Conservation (phyloP, 805 yeast species). For the Barnettozyma populi region DNA sequence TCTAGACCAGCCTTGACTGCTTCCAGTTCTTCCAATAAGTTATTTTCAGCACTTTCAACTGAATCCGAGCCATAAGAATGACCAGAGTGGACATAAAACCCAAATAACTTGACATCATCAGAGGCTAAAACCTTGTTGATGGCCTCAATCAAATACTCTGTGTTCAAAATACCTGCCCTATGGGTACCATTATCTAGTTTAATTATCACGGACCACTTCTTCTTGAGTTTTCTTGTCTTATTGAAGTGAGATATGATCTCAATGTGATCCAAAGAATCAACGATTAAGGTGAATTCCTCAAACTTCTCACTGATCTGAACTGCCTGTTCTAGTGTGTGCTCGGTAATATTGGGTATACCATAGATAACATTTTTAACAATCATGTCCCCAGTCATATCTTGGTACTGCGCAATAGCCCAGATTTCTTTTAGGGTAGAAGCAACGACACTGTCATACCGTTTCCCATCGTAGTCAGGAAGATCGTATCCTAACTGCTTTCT, state of each 20-base stretch:
- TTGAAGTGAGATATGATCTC: slow-evolving; percentile 38
- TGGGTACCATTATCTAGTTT: slow-evolving; percentile 69
- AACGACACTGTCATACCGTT: slow-evolving; percentile 44
- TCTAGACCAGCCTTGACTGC: slow-evolving; percentile 51
- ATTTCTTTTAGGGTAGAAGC: slow-evolving; percentile 71
- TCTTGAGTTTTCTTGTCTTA: slow-evolving; percentile 17
- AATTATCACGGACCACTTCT: slow-evolving; percentile 58
- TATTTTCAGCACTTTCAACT: slow-evolving; percentile 40
- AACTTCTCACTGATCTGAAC: slow-evolving; percentile 37
- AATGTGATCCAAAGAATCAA: slow-evolving; percentile 57
- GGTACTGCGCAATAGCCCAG: slow-evolving; percentile 38
- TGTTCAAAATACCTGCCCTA: slow-evolving; percentile 54
- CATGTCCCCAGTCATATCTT: slow-evolving; percentile 22
- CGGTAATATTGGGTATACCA: slow-evolving; percentile 53
- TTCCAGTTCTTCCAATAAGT: slow-evolving; percentile 49
- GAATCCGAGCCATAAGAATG: slow-evolving; percentile 55
- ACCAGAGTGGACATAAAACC: slow-evolving; percentile 79
- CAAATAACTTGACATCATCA: slow-evolving; percentile 43
- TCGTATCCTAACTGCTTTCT: slow-evolving; percentile 47
- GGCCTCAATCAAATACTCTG: slow-evolving; percentile 30
- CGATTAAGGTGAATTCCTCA: slow-evolving; percentile 46
- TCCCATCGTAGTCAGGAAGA: slow-evolving; percentile 23
- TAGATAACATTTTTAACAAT: slow-evolving; percentile 44
- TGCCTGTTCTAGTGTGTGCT: slow-evolving; percentile 43
- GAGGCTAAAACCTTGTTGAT: slow-evolving; percentile 29